Base-by-base conservation (phyloP, 2,329 filamentous ascomycete genomes). In the Xylaria sp. region DNA sequence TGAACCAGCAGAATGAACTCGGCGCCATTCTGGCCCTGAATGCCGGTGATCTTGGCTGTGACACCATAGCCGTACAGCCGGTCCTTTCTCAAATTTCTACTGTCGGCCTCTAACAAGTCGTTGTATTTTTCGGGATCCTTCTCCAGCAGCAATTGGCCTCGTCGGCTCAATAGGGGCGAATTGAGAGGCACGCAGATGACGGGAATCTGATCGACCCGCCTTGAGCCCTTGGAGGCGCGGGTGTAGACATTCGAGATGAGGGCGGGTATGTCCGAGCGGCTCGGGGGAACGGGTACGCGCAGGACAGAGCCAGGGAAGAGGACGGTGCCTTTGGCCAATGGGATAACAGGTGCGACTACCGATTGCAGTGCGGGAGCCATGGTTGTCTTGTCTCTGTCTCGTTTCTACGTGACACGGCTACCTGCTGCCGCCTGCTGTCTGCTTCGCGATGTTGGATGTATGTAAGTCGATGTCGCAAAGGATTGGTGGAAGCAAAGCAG, bases 1-100 rank as follows among this genome's bases (percentile, higher is more conserved):
- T 98, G 94, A 1, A 99, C 93, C 5, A 97, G 86, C 60, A 99
- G 81, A 65, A 90, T 90, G 75, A 97, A 90, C 77, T 97, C 92
- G 34, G 90, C 88, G 12, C 89, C 89, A 55, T 89, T 89, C 64
- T 89, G 87, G 32, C 92, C 92, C 78, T 95, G 92, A 55, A 95
- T 90, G 60, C 91, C 91, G 65, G 90, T 87, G 72, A 95, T 92
- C 81, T 90, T 93, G 39, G 91, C 92, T 30, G 94, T 86, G 4
- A 94, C 93, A 56, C 94, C 96, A 80, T 91, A 95, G 59, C 87
- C 86, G 80, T 92, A 98, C 1, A 99, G 82, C 75, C 97, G 93
- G 2, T 87, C 83, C 77, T 89, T 92, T 76, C 84, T 87, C 68
- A 87, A 86, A 74, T 85, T 86, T 48, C 84, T 84, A 7, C 87